These are phyloP conservation scores for Debaryomycetaceae sp. DNA, from an alignment of 1,139 yeast species.

Conservation along the genomic window DNA sequence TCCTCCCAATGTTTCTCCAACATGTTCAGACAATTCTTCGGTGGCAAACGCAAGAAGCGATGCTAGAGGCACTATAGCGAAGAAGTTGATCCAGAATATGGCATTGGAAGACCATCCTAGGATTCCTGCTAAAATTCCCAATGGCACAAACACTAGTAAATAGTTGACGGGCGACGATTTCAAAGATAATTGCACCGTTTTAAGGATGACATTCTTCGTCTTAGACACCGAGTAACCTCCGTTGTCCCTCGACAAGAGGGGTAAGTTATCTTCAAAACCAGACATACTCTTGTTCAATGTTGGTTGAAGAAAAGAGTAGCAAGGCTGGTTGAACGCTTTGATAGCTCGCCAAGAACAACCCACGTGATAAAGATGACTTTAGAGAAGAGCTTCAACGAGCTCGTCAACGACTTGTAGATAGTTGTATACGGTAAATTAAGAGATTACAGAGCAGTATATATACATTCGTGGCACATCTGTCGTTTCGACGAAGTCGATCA, in stretches of 20 bases:
- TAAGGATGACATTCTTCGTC: slow-evolving; percentile 5
- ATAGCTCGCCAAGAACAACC: neutral
- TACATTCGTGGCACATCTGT: too few relatives aligned
- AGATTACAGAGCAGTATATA: too few relatives aligned
- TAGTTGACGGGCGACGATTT: slow-evolving; percentile 74
- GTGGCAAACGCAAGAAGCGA: slow-evolving; percentile 88
- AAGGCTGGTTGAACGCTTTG: neutral
- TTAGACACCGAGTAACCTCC: neutral
- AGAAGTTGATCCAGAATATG: slow-evolving; percentile 72
- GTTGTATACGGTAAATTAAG: too few relatives aligned
- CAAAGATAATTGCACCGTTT: slow-evolving; percentile 29
- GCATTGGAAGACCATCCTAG: slow-evolving; percentile 56
- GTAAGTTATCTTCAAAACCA: slow-evolving; percentile 6
- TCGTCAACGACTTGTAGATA: too few relatives aligned
- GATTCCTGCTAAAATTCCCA: slow-evolving; percentile 75
- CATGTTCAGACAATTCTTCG: slow-evolving; percentile 82
- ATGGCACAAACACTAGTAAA: slow-evolving; percentile 76
- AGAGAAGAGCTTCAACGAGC: neutral
- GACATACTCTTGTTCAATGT: slow-evolving; percentile 5
- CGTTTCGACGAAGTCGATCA: too few relatives aligned
- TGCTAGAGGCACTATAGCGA: slow-evolving; percentile 92
- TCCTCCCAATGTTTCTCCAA: slow-evolving; percentile 90
- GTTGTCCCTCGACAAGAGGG: slow-evolving; percentile 7
- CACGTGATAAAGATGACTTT: neutral
- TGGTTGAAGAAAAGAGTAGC: neutral